A percentile compares a stretch with the other conserved stretches of the same genome.
phyloP scores from a whole-genome alignment of 306 rosid genomes.

The Trifolium repens region DNA sequence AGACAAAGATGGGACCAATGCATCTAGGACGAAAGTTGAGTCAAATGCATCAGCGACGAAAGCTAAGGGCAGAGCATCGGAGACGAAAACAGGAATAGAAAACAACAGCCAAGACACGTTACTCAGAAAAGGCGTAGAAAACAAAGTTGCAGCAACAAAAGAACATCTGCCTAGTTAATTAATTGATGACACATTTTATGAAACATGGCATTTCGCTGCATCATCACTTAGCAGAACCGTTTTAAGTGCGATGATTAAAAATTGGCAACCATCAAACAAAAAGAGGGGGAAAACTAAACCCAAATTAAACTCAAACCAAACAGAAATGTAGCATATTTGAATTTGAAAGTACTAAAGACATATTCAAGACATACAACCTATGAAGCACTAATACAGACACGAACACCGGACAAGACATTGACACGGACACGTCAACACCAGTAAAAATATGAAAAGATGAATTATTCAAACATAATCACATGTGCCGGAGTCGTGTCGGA shows the following conservation, averaged over 20 bases:
- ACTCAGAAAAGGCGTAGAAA: not conserved
- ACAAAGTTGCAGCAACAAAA: not conserved
- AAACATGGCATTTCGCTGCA: slow-evolving; percentile 13
- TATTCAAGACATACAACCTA: not conserved
- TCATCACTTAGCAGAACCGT: slow-evolving; percentile 2
- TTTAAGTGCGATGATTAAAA: not conserved
- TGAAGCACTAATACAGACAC: too few species aligned
- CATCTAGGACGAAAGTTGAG: not conserved
- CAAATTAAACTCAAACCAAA: not conserved
- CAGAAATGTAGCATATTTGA: not conserved
- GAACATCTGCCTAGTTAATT: not conserved
- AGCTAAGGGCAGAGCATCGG: not conserved
- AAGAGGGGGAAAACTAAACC: not conserved
- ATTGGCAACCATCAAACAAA: not conserved
- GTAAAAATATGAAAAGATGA: too few species aligned
- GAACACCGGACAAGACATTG: too few species aligned
- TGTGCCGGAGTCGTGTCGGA: too few species aligned
- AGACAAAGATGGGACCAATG: not conserved
- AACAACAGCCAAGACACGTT: not conserved
- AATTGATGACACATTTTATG: not conserved
- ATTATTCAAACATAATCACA: too few species aligned
- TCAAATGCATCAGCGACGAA: not conserved
- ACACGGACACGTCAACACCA: too few species aligned
- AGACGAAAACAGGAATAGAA: not conserved
- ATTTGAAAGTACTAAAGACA: not conserved